Evolutionary conservation across 352 stramenopile genomes (phyloP), one percentile per base, ranked within the genome.

Genomic region (Phytophthora citricola): DNA sequence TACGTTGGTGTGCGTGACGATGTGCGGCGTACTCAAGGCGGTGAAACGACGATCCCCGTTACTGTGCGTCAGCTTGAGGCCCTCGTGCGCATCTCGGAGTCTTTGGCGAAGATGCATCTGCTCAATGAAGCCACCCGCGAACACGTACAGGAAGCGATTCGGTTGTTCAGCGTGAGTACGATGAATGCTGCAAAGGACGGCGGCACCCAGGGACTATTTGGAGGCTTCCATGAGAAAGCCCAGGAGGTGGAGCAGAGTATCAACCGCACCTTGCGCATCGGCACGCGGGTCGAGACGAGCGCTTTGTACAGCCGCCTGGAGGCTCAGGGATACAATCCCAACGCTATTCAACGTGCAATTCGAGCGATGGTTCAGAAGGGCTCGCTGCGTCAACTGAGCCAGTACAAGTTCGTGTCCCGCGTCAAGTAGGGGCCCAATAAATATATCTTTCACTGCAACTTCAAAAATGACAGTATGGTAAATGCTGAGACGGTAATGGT

Each of bases 1-100:
- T 99, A 99, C 76, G 97, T 99, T 2, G 94, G 93, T 17, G 98
- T 99, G 48, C 92, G 98, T 36, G 96, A 99, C 68, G 88, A 99
- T 54, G 94, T 99, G 57, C 90, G 97, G 5, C 93, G 92, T 58
- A 89, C 89, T 40, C 73, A 91, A 17, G 64, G 72, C 12, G 75
- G 75, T 10, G 89, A 91, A 73, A 85, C 85, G 12, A 86, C 87
- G 22, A 95, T 99, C 59, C 97, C 98, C 8, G 99, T 99, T 67
- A 99, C 98, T 8, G 97, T 99, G 20, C 91, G 98, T 44, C 98
- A 99, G 78, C 88, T 99, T 0, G 97, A 99, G 78, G 98, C 97
- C 48, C 81, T 99, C 5, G 96, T 99, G 50, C 95, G 97, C 36
- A 96, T 99, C 45, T 92, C 92, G 1, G 98, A 99, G 82, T 95